Evolutionary conservation across 257 asterid species (phyloP).

Genomic region (Fraxinus americana): DNA sequence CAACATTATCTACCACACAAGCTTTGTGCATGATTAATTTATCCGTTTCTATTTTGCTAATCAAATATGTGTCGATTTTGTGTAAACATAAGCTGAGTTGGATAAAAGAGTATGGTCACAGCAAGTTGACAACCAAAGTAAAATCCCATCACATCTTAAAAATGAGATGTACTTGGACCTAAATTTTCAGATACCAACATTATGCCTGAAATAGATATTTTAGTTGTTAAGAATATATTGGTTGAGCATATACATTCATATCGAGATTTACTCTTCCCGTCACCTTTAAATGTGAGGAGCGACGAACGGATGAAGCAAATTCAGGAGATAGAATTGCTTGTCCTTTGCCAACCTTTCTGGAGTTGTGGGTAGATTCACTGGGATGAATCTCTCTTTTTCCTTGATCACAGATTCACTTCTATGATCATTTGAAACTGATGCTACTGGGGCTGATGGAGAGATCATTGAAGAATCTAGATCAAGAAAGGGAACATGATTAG

Average conservation of each 20-base stretch:
- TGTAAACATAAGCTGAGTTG: background rate
- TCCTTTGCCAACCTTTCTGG: conserved; percentile 53
- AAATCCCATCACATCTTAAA: background rate
- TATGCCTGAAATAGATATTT: background rate
- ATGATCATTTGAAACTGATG: conserved; percentile 63
- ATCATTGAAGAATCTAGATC: conserved; percentile 48
- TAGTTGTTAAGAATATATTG: background rate
- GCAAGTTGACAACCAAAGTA: background rate
- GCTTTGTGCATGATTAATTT: background rate
- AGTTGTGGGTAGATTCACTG: conserved; percentile 35
- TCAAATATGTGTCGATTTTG: background rate
- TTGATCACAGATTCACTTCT: conserved; percentile 48
- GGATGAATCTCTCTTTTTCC: conserved; percentile 42
- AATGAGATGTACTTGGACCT: background rate
- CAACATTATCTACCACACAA: background rate
- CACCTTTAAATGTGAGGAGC: conserved; percentile 75
- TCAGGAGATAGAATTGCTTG: conserved; percentile 48
- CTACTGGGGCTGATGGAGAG: conserved; percentile 61
- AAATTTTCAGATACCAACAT: no score
- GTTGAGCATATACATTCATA: conserved; percentile 11
- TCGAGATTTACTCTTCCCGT: conserved; percentile 13
- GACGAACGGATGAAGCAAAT: conserved; percentile 64
- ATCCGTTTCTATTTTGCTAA: background rate
- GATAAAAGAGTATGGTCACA: background rate
- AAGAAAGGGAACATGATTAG: conserved; percentile 22